A percentile compares a stretch with the other conserved stretches of the same genome.
These are phyloP conservation scores for Mucor ambiguus DNA, from an alignment of 371 early-diverging fungal species.

Conservation along the genomic window DNA sequence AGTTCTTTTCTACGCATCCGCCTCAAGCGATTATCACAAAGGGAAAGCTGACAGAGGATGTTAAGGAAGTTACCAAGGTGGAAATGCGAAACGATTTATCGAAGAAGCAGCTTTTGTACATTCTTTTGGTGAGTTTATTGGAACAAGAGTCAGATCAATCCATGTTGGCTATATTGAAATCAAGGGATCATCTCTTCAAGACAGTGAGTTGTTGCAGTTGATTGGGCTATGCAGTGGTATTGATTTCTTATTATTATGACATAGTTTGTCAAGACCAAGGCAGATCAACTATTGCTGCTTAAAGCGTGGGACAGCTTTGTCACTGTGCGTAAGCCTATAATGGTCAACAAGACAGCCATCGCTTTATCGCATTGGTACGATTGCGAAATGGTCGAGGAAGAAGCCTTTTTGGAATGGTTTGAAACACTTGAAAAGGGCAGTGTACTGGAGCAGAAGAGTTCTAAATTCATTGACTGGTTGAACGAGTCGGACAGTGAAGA, in stretches of 20 bases:
- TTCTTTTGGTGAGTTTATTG: conserved; percentile 62
- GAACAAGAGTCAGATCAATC: conserved; percentile 44
- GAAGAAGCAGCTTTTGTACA: conserved; percentile 65
- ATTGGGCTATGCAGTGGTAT: not conserved
- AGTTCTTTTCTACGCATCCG: conserved; percentile 41
- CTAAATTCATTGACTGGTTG: conserved; percentile 71
- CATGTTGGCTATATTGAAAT: conserved; percentile 28
- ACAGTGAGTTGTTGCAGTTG: conserved; percentile 38
- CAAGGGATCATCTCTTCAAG: conserved; percentile 55
- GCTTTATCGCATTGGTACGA: conserved; percentile 70
- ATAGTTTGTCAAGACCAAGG: conserved; percentile 61
- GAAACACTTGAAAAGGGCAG: conserved; percentile 47
- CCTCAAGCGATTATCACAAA: conserved; percentile 10
- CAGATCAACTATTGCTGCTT: conserved; percentile 64
- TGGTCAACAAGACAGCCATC: conserved; percentile 55
- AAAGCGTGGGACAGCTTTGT: conserved; percentile 69
- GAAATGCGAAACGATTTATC: conserved; percentile 78
- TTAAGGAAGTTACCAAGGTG: conserved; percentile 74
- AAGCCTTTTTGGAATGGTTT: conserved; percentile 68
- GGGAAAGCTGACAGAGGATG: conserved; percentile 55
- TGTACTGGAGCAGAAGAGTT: conserved; percentile 61
- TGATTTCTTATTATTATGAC: not conserved
- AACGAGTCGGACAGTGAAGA: conserved; percentile 68
- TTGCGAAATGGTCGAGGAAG: conserved; percentile 74
- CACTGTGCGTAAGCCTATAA: conserved; percentile 48